Base-by-base conservation (phyloP, 2,329 filamentous ascomycete species). In the Aspergillus caelatus region DNA sequence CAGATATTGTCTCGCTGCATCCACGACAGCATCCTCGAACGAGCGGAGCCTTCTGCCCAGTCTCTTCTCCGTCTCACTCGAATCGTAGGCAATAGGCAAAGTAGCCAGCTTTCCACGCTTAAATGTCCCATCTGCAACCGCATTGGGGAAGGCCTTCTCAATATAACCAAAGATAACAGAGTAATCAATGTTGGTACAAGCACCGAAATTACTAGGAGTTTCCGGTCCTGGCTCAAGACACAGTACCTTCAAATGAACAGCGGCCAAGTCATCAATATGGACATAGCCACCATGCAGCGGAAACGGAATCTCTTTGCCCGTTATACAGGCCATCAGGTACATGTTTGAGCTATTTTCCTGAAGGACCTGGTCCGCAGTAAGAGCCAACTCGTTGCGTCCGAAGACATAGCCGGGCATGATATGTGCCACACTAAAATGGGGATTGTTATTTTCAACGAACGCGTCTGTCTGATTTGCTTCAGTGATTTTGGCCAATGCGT, bases 211-310 rank as follows among this genome's bases (percentile, higher is more conserved):
- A 1, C 28, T 21, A 4, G 28, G 19, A 6, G 30, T 34, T 0
- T 21, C 28, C 3, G 50, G 26, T 2, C 26, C 30, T 1, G 50
- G 50, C 5, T 34, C 50, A 11, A 53, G 50, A 53, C 50, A 1
- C 6, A 53, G 19, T 11, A 56, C 58, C 41, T 53, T 58, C 36
- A 64, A 3, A 45, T 61, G 57, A 14, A 64, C 45, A 45, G 56
- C 9, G 10, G 62, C 58, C 21, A 64, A 52, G n/a, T 64, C 62
- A 52, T 64, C 62, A 23, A 64, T 58, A 36, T 64, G 58, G 26
- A 64, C 39, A 36, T 61, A 64, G 10, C 58, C 62, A 7, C 62
- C 58, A 30, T 64, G 62, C n/a, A 64, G 26, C 10, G 58, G 62
- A 34, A 46, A 45, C 16, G 48, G 46, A 21, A 21, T 26, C 14